Evolutionary conservation across 768 basidiomycete species (phyloP).

Genomic region (Tylopilus vinaceipallidus): DNA sequence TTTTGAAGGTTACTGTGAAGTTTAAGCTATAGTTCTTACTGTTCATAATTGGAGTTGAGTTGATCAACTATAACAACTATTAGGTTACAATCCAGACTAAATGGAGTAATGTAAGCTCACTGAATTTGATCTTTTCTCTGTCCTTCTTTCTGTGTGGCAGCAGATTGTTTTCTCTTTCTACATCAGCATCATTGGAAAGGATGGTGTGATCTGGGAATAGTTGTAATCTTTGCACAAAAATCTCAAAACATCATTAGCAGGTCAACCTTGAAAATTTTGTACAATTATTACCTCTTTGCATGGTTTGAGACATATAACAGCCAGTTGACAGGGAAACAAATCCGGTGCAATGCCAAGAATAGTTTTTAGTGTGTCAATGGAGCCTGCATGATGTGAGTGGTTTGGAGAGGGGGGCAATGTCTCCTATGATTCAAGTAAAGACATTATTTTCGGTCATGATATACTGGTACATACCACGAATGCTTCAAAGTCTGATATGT

Average conservation of each 20-base stretch:
- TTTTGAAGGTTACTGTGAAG: neutral
- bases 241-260: neutral
- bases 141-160: slow-evolving; percentile 2
- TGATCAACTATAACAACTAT: slow-evolving; percentile 17
- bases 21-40: slow-evolving; percentile 13
- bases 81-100: neutral
- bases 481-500: slow-evolving; percentile 23
- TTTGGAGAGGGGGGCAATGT: slow-evolving; percentile 18
- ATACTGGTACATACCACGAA: slow-evolving; percentile 15
- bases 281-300: slow-evolving; percentile 53
- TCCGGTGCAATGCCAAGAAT: slow-evolving; percentile 46
- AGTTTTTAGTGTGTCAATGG: slow-evolving; percentile 28
- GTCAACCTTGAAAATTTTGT: too few relatives aligned
- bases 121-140: slow-evolving; percentile 10
- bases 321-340: slow-evolving; percentile 47
- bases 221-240: slow-evolving; percentile 21
- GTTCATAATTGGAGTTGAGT: neutral
- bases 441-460: rapidly evolving
- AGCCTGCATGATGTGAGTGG: slow-evolving; percentile 3
- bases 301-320: slow-evolving; percentile 44
- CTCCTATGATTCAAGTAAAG: slow-evolving; percentile 12
- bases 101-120: slow-evolving; percentile 5
- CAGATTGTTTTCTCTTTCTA: neutral
- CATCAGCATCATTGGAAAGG: slow-evolving; percentile 9
- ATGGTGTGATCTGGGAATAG: slow-evolving; percentile 21